phyloP scores from a whole-genome alignment of 257 asterid genomes.

The Osmanthus fragrans region DNA sequence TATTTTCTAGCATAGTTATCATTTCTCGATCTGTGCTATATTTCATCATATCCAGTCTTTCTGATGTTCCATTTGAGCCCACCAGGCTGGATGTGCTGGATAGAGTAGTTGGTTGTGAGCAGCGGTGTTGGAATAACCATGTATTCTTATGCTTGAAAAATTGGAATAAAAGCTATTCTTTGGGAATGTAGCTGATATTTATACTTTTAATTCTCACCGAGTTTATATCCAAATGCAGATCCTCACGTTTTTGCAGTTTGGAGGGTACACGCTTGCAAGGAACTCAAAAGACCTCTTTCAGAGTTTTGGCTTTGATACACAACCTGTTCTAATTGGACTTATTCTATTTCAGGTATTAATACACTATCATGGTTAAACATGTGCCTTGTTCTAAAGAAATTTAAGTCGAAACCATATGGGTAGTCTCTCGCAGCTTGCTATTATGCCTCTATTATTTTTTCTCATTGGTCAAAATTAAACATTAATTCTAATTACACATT shows the following conservation, averaged over 20 bases:
- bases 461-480: neutral
- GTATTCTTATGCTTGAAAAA: neutral
- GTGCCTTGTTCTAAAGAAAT: neutral
- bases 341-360: constrained; percentile 83
- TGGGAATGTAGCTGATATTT: neutral
- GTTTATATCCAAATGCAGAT: constrained; percentile 53
- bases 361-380: neutral
- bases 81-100: neutral
- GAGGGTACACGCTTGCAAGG: constrained; percentile 96
- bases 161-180: neutral
- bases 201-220: neutral
- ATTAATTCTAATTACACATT: too few species aligned
- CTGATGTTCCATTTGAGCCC: neutral
- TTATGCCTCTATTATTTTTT: neutral
- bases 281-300: constrained; percentile 88
- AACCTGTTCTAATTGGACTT: constrained; percentile 96
- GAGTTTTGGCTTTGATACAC: constrained; percentile 98
- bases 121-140: neutral
- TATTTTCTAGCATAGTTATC: too few species aligned
- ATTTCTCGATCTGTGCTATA: neutral
- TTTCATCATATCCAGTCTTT: neutral
- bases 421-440: constrained; percentile 9
- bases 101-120: neutral
- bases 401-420: constrained; percentile 14
- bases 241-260: constrained; percentile 84